Conservation (phyloP, 495 filamentous ascomycete genomes). For the Elaphomyces granulatus region DNA sequence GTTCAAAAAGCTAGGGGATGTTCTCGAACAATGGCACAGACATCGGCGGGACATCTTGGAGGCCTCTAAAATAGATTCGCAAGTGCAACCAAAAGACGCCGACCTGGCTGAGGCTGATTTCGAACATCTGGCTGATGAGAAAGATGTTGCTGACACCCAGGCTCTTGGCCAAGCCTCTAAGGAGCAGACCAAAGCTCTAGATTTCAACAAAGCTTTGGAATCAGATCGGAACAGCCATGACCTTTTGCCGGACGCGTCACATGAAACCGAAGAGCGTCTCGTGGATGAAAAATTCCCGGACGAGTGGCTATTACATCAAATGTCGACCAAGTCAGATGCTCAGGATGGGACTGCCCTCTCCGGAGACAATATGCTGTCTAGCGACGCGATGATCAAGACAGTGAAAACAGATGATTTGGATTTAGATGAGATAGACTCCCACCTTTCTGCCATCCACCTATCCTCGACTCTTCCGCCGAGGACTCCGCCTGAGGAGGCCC, state of each 20-base stretch:
- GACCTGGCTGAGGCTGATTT: slow-evolving; percentile 65
- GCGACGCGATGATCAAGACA: slow-evolving; percentile 35
- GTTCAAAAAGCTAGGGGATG: slow-evolving; percentile 87
- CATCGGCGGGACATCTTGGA: slow-evolving; percentile 65
- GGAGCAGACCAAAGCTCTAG: slow-evolving; percentile 68
- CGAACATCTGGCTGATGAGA: slow-evolving; percentile 77
- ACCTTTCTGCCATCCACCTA: slow-evolving; percentile 59
- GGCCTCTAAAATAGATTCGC: slow-evolving; percentile 42
- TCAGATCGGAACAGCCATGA: slow-evolving; percentile 42
- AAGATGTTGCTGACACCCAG: slow-evolving; percentile 68
- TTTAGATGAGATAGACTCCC: slow-evolving; percentile 58
- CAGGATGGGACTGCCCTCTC: slow-evolving; percentile 18
- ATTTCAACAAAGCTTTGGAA: slow-evolving; percentile 74
- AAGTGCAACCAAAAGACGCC: slow-evolving; percentile 38
- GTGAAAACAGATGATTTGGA: slow-evolving; percentile 45
- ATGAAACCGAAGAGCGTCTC: slow-evolving; percentile 37
- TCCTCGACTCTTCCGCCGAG: slow-evolving; percentile 27
- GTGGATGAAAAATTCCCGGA: slow-evolving; percentile 34
- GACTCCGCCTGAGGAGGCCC: slow-evolving; percentile 45
- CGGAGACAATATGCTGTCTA: slow-evolving; percentile 19
- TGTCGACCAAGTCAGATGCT: slow-evolving; percentile 33
- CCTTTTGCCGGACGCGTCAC: slow-evolving; percentile 42
- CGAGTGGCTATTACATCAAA: slow-evolving; percentile 18
- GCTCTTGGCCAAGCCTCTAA: slow-evolving; percentile 79
- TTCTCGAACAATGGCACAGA: slow-evolving; percentile 84